Base-by-base conservation (phyloP, 208 protist genomes). In the Leishmania martiniquensis region DNA sequence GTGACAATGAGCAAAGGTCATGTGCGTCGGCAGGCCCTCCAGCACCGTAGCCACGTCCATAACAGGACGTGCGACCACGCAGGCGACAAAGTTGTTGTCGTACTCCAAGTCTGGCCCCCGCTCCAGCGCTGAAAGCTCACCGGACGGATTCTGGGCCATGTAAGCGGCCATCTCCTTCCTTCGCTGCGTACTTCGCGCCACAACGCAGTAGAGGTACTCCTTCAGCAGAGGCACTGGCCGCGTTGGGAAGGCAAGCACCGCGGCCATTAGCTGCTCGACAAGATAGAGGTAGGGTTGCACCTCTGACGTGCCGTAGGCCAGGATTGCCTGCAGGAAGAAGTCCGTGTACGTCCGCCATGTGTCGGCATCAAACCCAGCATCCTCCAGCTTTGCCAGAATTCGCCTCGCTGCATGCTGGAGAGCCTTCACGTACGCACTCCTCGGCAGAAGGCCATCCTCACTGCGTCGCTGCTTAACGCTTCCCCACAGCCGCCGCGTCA, bases 331-430 rank as follows among this genome's bases (percentile, higher is more conserved):
- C 17, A 68, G 77, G 65, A 91, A 84, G 54, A 91, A 88, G 29
- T 88, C 77, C n/a, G 77, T 81, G 81, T 92, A 94, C 37, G 77
- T 84, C 45, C 45, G 25, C 87, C 89, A 91, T 1, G 72, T 82
- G n/a, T 93, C 87, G 13, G 63, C 65, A 20, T 81, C 78, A 25
- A 85, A 83, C 54, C 70, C 72, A 5, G 70, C 78, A 39, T 88
- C 68, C 62, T 91, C 85, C 20, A 93, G 78, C 60, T 86, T 88
- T 0, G 70, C 75, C 1, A 91, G 71, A 44, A 93, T 83, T 34
- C 75, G 72, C 22, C 85, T 66, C 4, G 86, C 87, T 45, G 86
- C 85, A 69, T 86, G 86, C 39, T 65, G 67, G 32, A 91, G 74
- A 15, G 86, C 22, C 15, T 86, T 75, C 3, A 81, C 76, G 81